These are phyloP conservation scores for Flaveria sonorensis DNA, from an alignment of 129 eudicot species.

Conservation along the genomic window DNA sequence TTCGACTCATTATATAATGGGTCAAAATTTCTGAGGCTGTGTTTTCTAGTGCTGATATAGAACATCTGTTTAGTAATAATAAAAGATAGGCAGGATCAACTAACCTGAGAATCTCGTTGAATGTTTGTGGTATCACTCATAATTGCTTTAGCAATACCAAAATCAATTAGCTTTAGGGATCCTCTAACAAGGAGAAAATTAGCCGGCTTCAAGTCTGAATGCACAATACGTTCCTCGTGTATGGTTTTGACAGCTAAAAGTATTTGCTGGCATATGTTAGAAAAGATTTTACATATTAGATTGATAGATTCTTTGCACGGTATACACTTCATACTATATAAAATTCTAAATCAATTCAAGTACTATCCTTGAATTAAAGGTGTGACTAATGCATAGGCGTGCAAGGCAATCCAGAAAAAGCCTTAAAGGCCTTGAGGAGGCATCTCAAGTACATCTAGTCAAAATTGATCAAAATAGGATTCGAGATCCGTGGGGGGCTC, in stretches of 20 bases:
- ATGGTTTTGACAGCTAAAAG: slow-evolving; percentile 92
- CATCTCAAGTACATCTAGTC: too few species aligned
- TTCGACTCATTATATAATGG: not conserved
- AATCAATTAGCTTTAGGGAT: slow-evolving; percentile 90
- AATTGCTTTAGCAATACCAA: slow-evolving; percentile 98
- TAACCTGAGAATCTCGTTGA: slow-evolving; percentile 97
- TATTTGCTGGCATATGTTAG: slow-evolving; percentile 72
- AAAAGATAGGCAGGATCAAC: not conserved
- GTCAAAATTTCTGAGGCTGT: not conserved
- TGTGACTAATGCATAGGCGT: too few species aligned
- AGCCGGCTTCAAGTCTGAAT: slow-evolving; percentile 98
- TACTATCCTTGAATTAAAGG: not conserved
- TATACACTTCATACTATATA: not conserved
- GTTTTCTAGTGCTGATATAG: not conserved
- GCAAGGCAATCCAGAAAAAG: too few species aligned
- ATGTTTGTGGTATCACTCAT: slow-evolving; percentile 96
- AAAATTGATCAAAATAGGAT: too few species aligned
- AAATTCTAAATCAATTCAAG: not conserved
- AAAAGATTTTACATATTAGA: slow-evolving; percentile 26
- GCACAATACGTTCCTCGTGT: slow-evolving; percentile 96
- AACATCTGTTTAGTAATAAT: not conserved
- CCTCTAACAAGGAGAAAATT: slow-evolving; percentile 98
- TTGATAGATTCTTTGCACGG: slow-evolving; percentile 12
- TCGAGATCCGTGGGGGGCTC: too few species aligned
- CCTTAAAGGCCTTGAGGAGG: too few species aligned